Conservation (phyloP, 2,329 filamentous ascomycete species). For the Geosmithia putterillii region DNA sequence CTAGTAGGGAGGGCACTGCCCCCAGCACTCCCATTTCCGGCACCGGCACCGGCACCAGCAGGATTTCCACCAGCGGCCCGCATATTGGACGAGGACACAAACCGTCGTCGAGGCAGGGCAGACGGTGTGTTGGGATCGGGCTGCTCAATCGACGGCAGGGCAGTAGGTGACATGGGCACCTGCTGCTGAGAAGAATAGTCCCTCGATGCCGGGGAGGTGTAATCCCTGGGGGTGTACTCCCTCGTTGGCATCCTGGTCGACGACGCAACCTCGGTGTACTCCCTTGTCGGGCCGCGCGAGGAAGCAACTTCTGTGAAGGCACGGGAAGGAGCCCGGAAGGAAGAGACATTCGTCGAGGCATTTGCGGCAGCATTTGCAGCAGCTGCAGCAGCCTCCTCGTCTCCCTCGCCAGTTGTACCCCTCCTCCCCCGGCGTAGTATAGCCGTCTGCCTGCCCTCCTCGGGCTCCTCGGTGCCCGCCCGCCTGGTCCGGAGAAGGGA, state of each 20-base stretch:
- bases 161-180: constrained; percentile 13
- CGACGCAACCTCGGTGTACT: constrained; percentile 8
- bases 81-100: constrained; percentile 33
- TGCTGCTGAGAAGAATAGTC: constrained; percentile 11
- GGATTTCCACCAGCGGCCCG: constrained; percentile 27
- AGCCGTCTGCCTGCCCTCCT: constrained; percentile 30
- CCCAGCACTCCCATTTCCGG: too few relatives aligned
- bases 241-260: constrained; percentile 9
- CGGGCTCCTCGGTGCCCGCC: constrained; percentile 32
- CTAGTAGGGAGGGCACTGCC: constrained; percentile 25
- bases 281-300: constrained; percentile 16
- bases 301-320: constrained; percentile 42
- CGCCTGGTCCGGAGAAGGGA: constrained; percentile 32
- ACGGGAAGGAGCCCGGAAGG: constrained; percentile 44
- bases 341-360: constrained; percentile 7
- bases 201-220: not conserved
- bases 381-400: constrained; percentile 22
- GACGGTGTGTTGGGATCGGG: constrained; percentile 25
- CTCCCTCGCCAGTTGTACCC: constrained; percentile 32
- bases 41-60: too few relatives aligned
- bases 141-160: constrained; percentile 14
- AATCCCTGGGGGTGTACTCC: too few relatives aligned
- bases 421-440: constrained; percentile 33
- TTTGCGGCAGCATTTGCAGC: too few relatives aligned
- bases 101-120: constrained; percentile 38